A percentile compares a stretch with the other conserved stretches of the same genome.
These are phyloP conservation scores for Diaporthe batatas DNA, from an alignment of 2,329 filamentous ascomycete genomes.

Conservation along the genomic window DNA sequence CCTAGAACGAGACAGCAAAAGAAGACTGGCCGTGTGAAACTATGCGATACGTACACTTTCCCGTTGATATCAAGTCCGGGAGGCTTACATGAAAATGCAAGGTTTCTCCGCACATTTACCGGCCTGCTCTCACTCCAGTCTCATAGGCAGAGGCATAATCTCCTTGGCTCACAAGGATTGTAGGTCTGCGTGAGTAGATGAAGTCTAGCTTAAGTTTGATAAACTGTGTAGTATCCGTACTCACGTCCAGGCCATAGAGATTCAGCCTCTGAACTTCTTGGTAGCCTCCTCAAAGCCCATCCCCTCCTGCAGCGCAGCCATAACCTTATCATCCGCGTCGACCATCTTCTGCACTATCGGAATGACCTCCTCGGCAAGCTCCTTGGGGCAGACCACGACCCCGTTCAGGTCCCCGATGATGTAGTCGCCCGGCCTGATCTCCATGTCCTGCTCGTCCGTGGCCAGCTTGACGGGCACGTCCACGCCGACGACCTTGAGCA, in stretches of 20 bases:
- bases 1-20: background rate
- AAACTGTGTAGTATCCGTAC: background rate
- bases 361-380: slow-evolving; percentile 55
- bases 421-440: slow-evolving; percentile 59
- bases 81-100: too few species aligned
- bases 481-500: slow-evolving; percentile 58
- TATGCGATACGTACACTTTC: too few species aligned
- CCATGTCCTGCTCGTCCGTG: slow-evolving; percentile 54
- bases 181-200: too few species aligned
- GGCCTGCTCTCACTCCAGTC: too few species aligned
- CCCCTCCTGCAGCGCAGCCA: slow-evolving; percentile 55
- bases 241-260: too few species aligned
- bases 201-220: background rate
- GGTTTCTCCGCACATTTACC: too few species aligned
- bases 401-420: slow-evolving; percentile 61
- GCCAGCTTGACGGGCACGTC: slow-evolving; percentile 57
- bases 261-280: slow-evolving; percentile 54
- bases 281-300: slow-evolving; percentile 60
- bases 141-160: too few species aligned
- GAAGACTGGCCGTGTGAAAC: background rate
- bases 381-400: slow-evolving; percentile 57
- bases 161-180: too few species aligned
- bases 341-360: slow-evolving; percentile 57
- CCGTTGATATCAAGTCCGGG: too few species aligned
- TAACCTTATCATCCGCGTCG: slow-evolving; percentile 58